Evolutionary conservation across 768 basidiomycete species (phyloP).

Genomic region (Kwoniella botswanensis): DNA sequence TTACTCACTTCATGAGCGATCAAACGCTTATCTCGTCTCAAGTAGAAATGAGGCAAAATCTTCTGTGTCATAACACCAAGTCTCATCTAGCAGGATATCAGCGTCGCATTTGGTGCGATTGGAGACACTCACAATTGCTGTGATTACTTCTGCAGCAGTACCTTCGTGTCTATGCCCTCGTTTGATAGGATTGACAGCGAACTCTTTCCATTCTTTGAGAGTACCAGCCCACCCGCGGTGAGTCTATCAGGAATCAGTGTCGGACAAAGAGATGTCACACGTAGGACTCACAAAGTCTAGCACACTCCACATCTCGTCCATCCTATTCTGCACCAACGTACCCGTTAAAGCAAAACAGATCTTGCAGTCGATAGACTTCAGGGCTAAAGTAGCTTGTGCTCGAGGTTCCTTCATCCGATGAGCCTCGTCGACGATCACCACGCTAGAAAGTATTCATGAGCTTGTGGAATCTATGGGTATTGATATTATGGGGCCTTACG

Average conservation of each 20-base stretch:
- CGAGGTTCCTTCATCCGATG: slow-evolving; percentile 83
- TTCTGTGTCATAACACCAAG: slow-evolving; percentile 65
- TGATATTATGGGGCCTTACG: slow-evolving; percentile 64
- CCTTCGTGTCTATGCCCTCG: slow-evolving; percentile 54
- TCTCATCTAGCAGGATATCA: slow-evolving; percentile 34
- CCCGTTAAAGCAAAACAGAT: slow-evolving; percentile 86
- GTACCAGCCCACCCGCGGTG: slow-evolving; percentile 76
- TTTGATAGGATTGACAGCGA: slow-evolving; percentile 61
- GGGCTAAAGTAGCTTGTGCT: slow-evolving; percentile 70
- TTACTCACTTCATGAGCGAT: slow-evolving; percentile 49
- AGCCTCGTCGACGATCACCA: slow-evolving; percentile 75
- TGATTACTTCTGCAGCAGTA: slow-evolving; percentile 38
- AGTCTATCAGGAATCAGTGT: slow-evolving; percentile 25
- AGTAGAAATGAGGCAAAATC: slow-evolving; percentile 79
- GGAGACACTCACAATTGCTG: slow-evolving; percentile 41
- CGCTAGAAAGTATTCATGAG: slow-evolving; percentile 21
- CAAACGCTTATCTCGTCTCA: slow-evolving; percentile 64
- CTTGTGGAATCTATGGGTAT: no score
- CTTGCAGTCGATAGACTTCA: slow-evolving; percentile 70
- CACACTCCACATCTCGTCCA: slow-evolving; percentile 89
- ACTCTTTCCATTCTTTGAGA: slow-evolving; percentile 74
- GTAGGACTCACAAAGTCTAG: slow-evolving; percentile 76
- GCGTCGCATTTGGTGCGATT: background rate
- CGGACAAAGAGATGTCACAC: no score
- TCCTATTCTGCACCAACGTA: slow-evolving; percentile 82